Evolutionary conservation across 176 grass and related monocot genomes (phyloP).

Genomic region (Musa beccarii): DNA sequence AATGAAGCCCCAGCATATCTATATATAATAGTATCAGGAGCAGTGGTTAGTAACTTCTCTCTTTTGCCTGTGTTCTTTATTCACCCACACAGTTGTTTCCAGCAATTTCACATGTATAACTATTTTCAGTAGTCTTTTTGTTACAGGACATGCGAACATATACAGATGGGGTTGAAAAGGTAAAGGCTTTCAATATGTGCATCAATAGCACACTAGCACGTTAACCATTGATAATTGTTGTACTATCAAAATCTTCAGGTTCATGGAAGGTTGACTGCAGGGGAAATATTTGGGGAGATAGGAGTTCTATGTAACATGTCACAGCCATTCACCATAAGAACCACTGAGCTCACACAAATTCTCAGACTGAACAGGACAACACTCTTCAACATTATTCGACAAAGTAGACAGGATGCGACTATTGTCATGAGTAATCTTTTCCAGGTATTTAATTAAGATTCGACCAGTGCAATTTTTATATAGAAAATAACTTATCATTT

Average conservation of each 20-base stretch:
- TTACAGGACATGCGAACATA: conserved; percentile 40
- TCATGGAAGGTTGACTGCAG: conserved; percentile 18
- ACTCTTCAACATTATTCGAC: conserved; percentile 7
- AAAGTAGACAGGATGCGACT: conserved; percentile 10
- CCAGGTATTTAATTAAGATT: conserved; percentile 12
- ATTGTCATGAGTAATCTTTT: conserved; percentile 16
- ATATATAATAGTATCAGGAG: conserved; percentile 23
- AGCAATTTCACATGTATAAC: background rate
- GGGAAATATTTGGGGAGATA: conserved; percentile 21
- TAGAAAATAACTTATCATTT: background rate
- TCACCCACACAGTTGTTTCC: background rate
- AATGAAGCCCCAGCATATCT: conserved; percentile 18
- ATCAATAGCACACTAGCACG: background rate
- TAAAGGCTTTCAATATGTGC: conserved; percentile 2
- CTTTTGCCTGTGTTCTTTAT: background rate
- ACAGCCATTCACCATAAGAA: conserved; percentile 17
- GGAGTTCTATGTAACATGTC: conserved; percentile 16
- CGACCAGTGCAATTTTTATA: background rate
- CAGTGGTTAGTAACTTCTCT: conserved; percentile 18
- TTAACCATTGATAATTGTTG: background rate
- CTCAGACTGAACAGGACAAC: conserved; percentile 11
- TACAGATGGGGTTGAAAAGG: conserved; percentile 40
- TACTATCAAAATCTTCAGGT: background rate
- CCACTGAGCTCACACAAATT: conserved; percentile 16
- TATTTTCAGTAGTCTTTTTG: background rate